A percentile compares a stretch with the other conserved stretches of the same genome.
Conservation (phyloP, 1,139 yeast species). For the Blastobotrys aristatus region DNA sequence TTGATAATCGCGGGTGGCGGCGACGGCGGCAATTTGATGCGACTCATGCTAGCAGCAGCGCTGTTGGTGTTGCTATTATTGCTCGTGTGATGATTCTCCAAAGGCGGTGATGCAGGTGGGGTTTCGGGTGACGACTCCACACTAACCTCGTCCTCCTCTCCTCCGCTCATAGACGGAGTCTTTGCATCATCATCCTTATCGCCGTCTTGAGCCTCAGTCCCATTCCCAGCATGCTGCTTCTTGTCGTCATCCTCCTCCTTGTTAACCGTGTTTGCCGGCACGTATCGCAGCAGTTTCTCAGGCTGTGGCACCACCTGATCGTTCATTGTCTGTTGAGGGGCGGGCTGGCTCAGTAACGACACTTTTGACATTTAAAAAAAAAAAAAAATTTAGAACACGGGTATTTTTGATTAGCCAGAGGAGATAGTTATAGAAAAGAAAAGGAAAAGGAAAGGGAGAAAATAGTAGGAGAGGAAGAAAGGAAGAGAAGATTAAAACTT, state of each 20-base stretch:
- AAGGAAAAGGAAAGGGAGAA: no score
- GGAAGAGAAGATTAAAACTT: no score
- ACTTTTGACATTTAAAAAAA: not conserved
- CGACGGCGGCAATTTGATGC: not conserved
- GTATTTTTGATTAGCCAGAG: no score
- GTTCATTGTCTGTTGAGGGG: not conserved
- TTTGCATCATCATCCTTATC: not conserved
- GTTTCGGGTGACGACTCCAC: not conserved
- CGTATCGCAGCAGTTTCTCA: not conserved
- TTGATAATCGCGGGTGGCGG: no score
- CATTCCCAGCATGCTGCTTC: not conserved
- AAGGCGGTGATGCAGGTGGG: slow-evolving; percentile 2
- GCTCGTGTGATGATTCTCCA: not conserved
- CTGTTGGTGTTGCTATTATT: not conserved
- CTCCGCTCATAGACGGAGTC: not conserved
- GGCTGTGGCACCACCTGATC: not conserved
- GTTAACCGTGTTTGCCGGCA: no score
- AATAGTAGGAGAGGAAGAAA: no score
- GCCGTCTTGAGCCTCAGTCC: not conserved
- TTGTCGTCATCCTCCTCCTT: not conserved
- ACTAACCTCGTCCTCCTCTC: not conserved
- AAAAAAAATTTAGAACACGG: no score
- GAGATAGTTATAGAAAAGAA: no score
- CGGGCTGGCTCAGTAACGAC: not conserved
- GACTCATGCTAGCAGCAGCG: not conserved